phyloP scores from a whole-genome alignment of 371 early-diverging fungal genomes.

The Coemansia sp. region DNA sequence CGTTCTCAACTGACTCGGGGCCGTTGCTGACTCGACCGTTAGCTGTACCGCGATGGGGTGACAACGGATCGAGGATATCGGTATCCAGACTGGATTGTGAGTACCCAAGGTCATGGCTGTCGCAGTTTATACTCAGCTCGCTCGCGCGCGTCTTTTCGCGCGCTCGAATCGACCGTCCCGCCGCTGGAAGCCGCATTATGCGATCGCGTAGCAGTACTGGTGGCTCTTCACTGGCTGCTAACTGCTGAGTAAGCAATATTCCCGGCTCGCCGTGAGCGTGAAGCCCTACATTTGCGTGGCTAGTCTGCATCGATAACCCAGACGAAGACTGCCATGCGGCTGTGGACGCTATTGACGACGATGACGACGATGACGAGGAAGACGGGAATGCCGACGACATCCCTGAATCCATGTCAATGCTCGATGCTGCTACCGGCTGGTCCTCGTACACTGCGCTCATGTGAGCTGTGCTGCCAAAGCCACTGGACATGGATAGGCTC shows the following conservation, averaged over 20 bases:
- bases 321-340: conserved; percentile 12
- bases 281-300: background rate
- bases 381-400: conserved; percentile 9
- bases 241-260: background rate
- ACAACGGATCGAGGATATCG: conserved; percentile 15
- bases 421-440: background rate
- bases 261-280: background rate
- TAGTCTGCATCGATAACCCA: background rate
- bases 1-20: background rate
- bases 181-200: conserved; percentile 14
- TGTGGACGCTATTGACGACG: conserved; percentile 10
- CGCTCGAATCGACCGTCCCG: conserved; percentile 23
- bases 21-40: background rate
- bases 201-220: conserved; percentile 8
- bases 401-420: conserved; percentile 5
- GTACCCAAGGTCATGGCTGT: background rate
- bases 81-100: conserved; percentile 29
- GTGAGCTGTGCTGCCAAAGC: background rate
- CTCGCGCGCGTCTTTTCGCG: conserved; percentile 25
- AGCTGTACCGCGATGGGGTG: background rate
- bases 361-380: conserved; percentile 23
- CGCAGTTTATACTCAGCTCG: background rate
- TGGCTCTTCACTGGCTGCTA: background rate
- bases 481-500: conserved; percentile 35
- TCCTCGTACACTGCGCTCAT: background rate